Evolutionary conservation across 805 yeast genomes (phyloP), one percentile per base, ranked within the genome.

Genomic region (Kluyveromyces lactis): DNA sequence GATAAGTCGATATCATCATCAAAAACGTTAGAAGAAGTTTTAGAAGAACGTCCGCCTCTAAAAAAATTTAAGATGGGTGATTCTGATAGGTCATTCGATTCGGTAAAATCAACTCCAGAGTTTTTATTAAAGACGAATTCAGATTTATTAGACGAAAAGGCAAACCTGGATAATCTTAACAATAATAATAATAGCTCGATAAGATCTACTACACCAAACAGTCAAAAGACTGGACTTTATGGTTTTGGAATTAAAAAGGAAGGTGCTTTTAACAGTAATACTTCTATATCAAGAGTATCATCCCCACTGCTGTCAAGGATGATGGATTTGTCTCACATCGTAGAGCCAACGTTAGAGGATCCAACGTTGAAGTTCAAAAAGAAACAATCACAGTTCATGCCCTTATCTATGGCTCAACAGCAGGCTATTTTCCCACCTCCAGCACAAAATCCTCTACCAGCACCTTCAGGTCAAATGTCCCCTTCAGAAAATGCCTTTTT

Each of bases 281-380:
- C 35, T 11, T 42, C 58, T n/a, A 52, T 53, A 11, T 56, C 61
- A 36, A 50, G 64, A 36, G 53, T 56, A 15, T 56, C 64, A 3
- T 59, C 64, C 3, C 64, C 64, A 2, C 39, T 59, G 31, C 44
- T 59, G 13, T 51, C 62, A 12, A 47, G 63, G 44, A 59, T 59
- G 64, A 59, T 58, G 62, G 64, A 59, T 41, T 45, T 58, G 28
- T 57, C 62, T 3, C 58, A 58, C 40, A 59, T 59, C 17, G 58
- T 59, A 10, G 64, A 59, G 36, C 64, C 64, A n/a, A 59, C 64
- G n/a, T 45, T 59, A 33, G 61, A 59, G 39, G 63, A 59, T 45
- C 52, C 62, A 10, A 47, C 62, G n/a, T 41, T 55, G 31, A 55
- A 52, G 34, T 50, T 56, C 31, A 53, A 50, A 29, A 54, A 51